Percentiles rank a stretch among this genome's conserved stretches.
Conservation (phyloP, 2,329 filamentous ascomycete species). For the Pseudogymnoascus sp. region DNA sequence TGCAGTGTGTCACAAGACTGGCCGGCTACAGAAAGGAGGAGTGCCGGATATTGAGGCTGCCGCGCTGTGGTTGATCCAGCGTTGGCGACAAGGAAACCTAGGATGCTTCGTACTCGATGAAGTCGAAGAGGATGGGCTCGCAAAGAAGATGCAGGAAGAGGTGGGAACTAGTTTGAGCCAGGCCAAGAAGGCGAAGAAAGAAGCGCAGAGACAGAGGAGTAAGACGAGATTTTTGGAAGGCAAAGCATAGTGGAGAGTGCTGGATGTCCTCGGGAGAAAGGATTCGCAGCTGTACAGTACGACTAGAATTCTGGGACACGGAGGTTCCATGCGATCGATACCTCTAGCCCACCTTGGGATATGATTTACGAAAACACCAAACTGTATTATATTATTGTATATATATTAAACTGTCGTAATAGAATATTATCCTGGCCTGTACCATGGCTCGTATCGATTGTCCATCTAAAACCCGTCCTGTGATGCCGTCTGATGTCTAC, state of each 20-base stretch:
- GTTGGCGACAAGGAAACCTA: slow-evolving; percentile 69
- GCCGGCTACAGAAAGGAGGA: slow-evolving; percentile 67
- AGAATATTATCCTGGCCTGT: background rate
- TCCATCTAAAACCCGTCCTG: background rate
- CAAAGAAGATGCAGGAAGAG: slow-evolving; percentile 39
- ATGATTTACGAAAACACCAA: slow-evolving; percentile 1
- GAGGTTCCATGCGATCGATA: background rate
- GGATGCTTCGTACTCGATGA: slow-evolving; percentile 75
- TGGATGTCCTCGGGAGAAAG: background rate
- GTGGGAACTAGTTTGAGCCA: slow-evolving; percentile 54
- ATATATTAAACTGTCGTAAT: background rate
- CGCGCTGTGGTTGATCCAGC: slow-evolving; percentile 70
- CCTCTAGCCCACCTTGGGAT: background rate
- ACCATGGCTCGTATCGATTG: background rate
- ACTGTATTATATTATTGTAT: background rate
- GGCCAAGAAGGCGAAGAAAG: slow-evolving; percentile 58
- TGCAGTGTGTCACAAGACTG: slow-evolving; percentile 62
- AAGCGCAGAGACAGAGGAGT: slow-evolving; percentile 38
- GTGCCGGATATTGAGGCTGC: slow-evolving; percentile 60
- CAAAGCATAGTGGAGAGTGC: background rate
- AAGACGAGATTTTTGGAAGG: slow-evolving; percentile 14
- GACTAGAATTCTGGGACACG: background rate
- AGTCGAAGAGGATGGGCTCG: slow-evolving; percentile 52
- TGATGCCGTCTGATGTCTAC: background rate
- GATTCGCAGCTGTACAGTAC: background rate